Evolutionary conservation across 2,329 filamentous ascomycete genomes (phyloP), one percentile per base, ranked within the genome.

Genomic region (Fusarium avenaceum): DNA sequence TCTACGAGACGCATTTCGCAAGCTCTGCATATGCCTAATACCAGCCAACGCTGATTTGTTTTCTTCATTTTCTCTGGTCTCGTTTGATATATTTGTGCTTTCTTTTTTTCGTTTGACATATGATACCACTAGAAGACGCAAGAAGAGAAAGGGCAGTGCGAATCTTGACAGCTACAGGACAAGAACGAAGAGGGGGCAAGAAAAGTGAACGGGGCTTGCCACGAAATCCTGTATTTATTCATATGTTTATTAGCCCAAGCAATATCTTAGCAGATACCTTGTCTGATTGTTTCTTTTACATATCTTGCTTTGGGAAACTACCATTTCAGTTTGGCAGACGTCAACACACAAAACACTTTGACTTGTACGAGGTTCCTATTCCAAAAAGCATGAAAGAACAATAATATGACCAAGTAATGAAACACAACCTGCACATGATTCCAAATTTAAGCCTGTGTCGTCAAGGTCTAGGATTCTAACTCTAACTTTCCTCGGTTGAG

Each of bases 41-140:
- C 63, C 63, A 74, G 65, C 65, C 38, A 53, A 70, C 57, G 62
- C 64, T 71, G 50, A 65, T 69, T 46, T 61, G 57, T 63, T 73
- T 63, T 73, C 61, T 72, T 66, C 45, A 65, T 69, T 67, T 60
- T 62, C 54, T 69, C 64, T 40, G 45, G 55, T 50, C 51, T 70
- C 62, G 46, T 58, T 57, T 54, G 47, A 66, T 63, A 50, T 52
- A 44, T 56, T 63, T 63, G 44, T 64, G 43, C 42, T 62, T 60
- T 44, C 54, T 57, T 49, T 61, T 42, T 68, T 59, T 24, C 24
- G 65, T 68, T 65, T 62, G 57, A 70, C 61, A 67, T 64, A 75
- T 75, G 73, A 76, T 76, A 76, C 74, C 73, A 74, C 73, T 75
- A 74, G 70, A 73, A 68, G 67, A 65, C 63, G 64, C 64, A 74